Conservation (phyloP, 805 yeast genomes). For the Candida vaughaniae region DNA sequence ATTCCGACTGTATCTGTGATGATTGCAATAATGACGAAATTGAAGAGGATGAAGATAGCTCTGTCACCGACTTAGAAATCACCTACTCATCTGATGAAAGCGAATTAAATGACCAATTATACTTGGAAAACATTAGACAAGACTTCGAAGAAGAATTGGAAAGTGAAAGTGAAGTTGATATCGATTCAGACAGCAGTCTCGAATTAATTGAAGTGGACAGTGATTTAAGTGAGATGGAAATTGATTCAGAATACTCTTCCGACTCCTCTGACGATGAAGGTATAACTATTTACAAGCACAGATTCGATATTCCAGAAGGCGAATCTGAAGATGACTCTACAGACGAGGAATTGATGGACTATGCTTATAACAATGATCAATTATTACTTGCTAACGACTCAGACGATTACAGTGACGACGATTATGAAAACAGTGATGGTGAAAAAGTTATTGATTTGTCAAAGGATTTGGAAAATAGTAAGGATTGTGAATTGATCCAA, state of each 20-base stretch:
- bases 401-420: constrained; percentile 28
- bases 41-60: constrained; percentile 13
- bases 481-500: constrained; percentile 43
- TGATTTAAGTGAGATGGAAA: constrained; percentile 19
- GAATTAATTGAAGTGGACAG: constrained; percentile 32
- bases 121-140: constrained; percentile 37
- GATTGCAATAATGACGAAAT: not conserved
- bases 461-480: constrained; percentile 40
- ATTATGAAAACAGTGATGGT: constrained; percentile 13
- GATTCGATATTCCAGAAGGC: constrained; percentile 38
- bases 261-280: constrained; percentile 41
- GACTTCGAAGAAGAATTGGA: constrained; percentile 32
- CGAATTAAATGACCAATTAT: constrained; percentile 30
- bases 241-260: constrained; percentile 20
- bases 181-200: constrained; percentile 21
- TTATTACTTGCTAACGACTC: constrained; percentile 30
- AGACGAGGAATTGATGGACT: constrained; percentile 33
- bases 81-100: constrained; percentile 29
- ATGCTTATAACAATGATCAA: constrained; percentile 18
- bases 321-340: constrained; percentile 32
- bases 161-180: constrained; percentile 25
- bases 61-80: constrained; percentile 22
- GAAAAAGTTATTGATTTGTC: constrained; percentile 40
- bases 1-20: constrained; percentile 6
- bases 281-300: constrained; percentile 41